These are phyloP conservation scores for Auricularia heimuer DNA, from an alignment of 768 basidiomycete genomes.

Conservation along the genomic window DNA sequence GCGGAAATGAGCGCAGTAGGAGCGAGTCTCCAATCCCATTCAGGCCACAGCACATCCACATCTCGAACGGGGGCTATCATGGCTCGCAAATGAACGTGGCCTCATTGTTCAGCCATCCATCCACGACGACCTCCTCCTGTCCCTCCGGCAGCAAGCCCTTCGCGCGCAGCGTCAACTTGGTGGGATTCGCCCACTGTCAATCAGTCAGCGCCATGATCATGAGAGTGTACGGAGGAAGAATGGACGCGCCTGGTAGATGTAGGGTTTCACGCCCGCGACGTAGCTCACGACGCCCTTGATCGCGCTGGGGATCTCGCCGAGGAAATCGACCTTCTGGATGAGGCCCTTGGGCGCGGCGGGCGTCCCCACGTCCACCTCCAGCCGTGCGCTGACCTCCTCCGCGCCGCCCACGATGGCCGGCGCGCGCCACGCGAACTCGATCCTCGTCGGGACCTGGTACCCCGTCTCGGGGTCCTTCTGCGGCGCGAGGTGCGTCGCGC, in stretches of 20 bases:
- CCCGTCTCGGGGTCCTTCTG: constrained; percentile 69
- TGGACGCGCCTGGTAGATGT: constrained; percentile 75
- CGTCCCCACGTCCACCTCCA: constrained; percentile 49
- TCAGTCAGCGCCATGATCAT: background rate
- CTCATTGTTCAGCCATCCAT: constrained; percentile 77
- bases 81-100: constrained; percentile 67
- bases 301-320: constrained; percentile 89
- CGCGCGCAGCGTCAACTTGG: constrained; percentile 30
- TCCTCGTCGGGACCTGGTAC: constrained; percentile 60
- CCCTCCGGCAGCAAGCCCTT: constrained; percentile 23
- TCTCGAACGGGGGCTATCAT: background rate
- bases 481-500: constrained; percentile 52
- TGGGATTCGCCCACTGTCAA: constrained; percentile 47
- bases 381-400: constrained; percentile 45
- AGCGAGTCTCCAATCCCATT: too few relatives aligned
- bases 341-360: constrained; percentile 57
- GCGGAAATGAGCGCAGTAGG: too few relatives aligned
- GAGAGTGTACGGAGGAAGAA: background rate
- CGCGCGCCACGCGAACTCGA: constrained; percentile 73
- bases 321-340: constrained; percentile 87
- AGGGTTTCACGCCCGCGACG: constrained; percentile 87
- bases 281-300: constrained; percentile 90
- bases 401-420: constrained; percentile 48
- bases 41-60: too few relatives aligned
- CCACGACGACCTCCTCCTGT: constrained; percentile 29